Evolutionary conservation across 148 eudicot genomes (phyloP).

Genomic region (Tetragonia tetragonoides): DNA sequence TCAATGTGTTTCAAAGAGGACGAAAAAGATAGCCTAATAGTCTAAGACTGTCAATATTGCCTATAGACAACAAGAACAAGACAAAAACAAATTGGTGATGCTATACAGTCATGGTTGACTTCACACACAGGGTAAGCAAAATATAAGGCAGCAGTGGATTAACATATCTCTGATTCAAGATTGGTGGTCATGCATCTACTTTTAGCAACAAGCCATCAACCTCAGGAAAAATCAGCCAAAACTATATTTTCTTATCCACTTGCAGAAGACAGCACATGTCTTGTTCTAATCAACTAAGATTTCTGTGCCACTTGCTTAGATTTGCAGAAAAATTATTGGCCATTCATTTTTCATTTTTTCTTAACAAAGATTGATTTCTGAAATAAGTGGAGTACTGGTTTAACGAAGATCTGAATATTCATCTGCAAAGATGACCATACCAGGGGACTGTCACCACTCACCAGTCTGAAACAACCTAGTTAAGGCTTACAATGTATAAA

Average conservation of each 20-base stretch:
- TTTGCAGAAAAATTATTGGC: background rate
- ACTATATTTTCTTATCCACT: conserved; percentile 1
- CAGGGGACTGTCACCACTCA: background rate
- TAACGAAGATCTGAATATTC: background rate
- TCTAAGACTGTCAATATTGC: conserved; percentile 20
- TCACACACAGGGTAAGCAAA: conserved; percentile 15
- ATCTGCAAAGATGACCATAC: background rate
- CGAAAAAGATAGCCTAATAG: conserved; percentile 13
- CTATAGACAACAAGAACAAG: conserved; percentile 12
- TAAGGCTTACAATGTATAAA: background rate
- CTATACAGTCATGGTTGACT: conserved; percentile 27
- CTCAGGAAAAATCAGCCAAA: conserved; percentile 19
- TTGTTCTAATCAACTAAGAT: conserved; percentile 7
- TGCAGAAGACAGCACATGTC: conserved; percentile 26
- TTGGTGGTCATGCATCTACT: conserved; percentile 14
- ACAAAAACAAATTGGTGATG: conserved; percentile 22
- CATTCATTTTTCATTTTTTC: background rate
- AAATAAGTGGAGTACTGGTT: background rate
- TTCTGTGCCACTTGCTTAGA: background rate
- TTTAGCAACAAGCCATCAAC: conserved; percentile 19
- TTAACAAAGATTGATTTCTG: background rate
- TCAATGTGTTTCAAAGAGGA: conserved; percentile 18
- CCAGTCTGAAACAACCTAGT: background rate
- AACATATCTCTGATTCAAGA: conserved; percentile 14
- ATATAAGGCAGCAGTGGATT: conserved; percentile 2